A percentile compares a stretch with the other conserved stretches of the same genome.
Evolutionary conservation across 176 grass and related monocot species (phyloP).

Genomic region (Pharus latifolius): DNA sequence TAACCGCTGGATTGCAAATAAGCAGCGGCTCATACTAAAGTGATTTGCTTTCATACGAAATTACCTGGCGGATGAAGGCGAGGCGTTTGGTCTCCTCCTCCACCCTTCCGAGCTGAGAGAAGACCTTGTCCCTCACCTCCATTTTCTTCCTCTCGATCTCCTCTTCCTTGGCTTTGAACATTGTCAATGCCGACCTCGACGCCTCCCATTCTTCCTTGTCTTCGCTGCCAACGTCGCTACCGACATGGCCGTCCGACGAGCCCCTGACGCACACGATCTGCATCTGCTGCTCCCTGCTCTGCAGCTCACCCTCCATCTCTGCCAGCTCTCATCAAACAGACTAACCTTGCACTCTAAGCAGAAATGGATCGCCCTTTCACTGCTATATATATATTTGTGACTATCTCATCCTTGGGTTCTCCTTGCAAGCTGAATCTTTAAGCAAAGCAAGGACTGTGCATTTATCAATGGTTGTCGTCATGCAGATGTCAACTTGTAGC

Average conservation of each 20-base stretch:
- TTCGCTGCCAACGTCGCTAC: not conserved
- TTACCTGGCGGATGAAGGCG: constrained; percentile 50
- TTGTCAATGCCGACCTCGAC: constrained; percentile 48
- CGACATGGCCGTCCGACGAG: constrained; percentile 3
- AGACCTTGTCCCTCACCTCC: constrained; percentile 74
- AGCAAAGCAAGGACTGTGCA: constrained; percentile 1
- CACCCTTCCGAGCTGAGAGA: constrained; percentile 51
- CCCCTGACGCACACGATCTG: constrained; percentile 47
- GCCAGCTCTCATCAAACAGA: constrained; percentile 11
- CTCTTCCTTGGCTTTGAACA: constrained; percentile 79
- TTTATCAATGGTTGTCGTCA: not conserved
- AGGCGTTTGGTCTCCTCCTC: constrained; percentile 81
- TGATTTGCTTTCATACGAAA: no score
- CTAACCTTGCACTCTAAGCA: not conserved
- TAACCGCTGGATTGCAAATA: no score
- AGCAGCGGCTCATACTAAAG: no score
- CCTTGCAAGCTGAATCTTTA: constrained; percentile 17
- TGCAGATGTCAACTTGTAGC: not conserved
- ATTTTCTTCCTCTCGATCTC: constrained; percentile 68
- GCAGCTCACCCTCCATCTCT: constrained; percentile 26
- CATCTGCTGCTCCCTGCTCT: constrained; percentile 63
- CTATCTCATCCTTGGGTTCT: no score
- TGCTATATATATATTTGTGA: no score
- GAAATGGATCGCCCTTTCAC: no score
- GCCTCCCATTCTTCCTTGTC: constrained; percentile 9